Conservation (phyloP, 768 basidiomycete species). For the Naganishia vishniacii region DNA sequence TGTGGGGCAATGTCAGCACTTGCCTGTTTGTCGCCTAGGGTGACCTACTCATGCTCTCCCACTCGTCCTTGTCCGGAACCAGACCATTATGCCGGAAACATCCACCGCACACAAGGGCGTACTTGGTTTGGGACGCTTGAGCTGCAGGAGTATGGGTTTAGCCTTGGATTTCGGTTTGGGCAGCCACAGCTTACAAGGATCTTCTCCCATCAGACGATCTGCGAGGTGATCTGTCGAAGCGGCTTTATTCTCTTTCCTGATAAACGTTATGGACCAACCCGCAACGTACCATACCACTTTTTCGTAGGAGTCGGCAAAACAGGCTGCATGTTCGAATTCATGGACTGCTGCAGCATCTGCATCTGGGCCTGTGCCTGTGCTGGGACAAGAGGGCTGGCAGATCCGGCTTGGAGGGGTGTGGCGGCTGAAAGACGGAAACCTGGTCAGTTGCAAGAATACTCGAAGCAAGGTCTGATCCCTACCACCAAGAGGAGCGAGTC, state of each 20-base stretch:
- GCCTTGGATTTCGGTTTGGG: neutral
- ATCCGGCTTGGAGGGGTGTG: neutral
- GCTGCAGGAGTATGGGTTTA: slow-evolving; percentile 28
- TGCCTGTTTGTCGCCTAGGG: too few relatives aligned
- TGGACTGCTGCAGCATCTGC: slow-evolving; percentile 31
- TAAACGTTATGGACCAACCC: too few relatives aligned
- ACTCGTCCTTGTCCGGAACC: slow-evolving; percentile 45
- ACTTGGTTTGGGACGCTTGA: slow-evolving; percentile 45
- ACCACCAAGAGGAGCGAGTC: slow-evolving; percentile 12
- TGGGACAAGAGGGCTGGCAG: slow-evolving; percentile 22
- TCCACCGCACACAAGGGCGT: slow-evolving; percentile 46
- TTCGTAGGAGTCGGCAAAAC: slow-evolving; percentile 47
- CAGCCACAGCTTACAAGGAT: slow-evolving; percentile 40
- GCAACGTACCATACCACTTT: slow-evolving; percentile 43
- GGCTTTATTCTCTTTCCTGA: too few relatives aligned
- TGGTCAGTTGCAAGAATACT: too few relatives aligned
- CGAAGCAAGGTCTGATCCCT: neutral
- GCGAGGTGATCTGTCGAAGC: slow-evolving; percentile 35
- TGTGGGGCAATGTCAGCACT: too few relatives aligned
- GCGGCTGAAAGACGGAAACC: too few relatives aligned
- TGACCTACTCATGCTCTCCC: slow-evolving; percentile 47
- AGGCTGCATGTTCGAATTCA: slow-evolving; percentile 34
- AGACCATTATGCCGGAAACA: slow-evolving; percentile 48
- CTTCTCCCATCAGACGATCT: slow-evolving; percentile 31
- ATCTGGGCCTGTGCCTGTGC: slow-evolving; percentile 38